Evolutionary conservation across 1,284 basidiomycete species (phyloP).

Genomic region (Tremellales sp.): DNA sequence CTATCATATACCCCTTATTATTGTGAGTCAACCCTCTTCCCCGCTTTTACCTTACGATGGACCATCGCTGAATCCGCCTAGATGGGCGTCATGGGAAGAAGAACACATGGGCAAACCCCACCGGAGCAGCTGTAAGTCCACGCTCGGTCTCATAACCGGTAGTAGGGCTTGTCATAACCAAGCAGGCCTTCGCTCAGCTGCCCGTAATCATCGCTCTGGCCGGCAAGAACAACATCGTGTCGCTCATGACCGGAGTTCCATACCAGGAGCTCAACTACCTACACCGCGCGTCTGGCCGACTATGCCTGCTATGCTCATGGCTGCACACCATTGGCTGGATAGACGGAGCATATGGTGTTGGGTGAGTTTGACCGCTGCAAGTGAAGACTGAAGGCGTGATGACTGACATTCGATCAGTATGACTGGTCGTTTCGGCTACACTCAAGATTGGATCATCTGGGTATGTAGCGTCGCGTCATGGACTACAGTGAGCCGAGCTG

Average conservation of each 20-base stretch:
- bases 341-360: neutral
- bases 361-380: too few relatives aligned
- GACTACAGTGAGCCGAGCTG: neutral
- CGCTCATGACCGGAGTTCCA: slow-evolving; percentile 44
- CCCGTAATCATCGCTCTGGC: slow-evolving; percentile 46
- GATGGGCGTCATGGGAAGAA: slow-evolving; percentile 25
- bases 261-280: slow-evolving; percentile 51
- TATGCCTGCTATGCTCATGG: slow-evolving; percentile 38
- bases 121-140: neutral
- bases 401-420: neutral
- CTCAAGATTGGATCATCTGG: neutral
- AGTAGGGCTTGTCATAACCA: neutral
- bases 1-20: slow-evolving; percentile 2
- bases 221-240: slow-evolving; percentile 48
- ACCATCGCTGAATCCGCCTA: slow-evolving; percentile 21
- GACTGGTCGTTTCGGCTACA: neutral
- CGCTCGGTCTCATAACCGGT: neutral
- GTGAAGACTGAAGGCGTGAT: neutral
- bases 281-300: slow-evolving; percentile 46
- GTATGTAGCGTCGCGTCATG: neutral
- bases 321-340: slow-evolving; percentile 7
- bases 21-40: slow-evolving; percentile 3
- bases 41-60: slow-evolving; percentile 5
- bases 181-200: slow-evolving; percentile 40
- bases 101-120: neutral